Evolutionary conservation across 768 basidiomycete genomes (phyloP).

Genomic region (Hypholoma fasciculare): DNA sequence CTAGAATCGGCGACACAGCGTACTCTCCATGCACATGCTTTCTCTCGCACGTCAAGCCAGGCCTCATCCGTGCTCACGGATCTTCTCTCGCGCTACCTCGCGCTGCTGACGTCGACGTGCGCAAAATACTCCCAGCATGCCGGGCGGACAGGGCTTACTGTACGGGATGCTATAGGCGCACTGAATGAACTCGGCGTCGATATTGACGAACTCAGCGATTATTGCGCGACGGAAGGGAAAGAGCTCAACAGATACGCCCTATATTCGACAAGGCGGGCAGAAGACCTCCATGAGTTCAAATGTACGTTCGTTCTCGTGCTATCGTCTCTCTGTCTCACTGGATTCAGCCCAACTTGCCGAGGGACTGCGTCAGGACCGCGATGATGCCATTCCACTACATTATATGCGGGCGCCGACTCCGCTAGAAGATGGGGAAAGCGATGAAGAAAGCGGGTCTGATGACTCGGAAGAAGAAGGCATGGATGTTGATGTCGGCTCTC

Average conservation of each 20-base stretch:
- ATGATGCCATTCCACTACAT: conserved; percentile 55
- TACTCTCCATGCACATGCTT: conserved; percentile 76
- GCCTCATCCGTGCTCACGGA: conserved; percentile 73
- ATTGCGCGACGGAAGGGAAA: conserved; percentile 62
- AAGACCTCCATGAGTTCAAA: conserved; percentile 74
- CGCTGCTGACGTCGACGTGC: conserved; percentile 63
- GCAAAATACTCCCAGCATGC: conserved; percentile 76
- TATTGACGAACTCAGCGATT: conserved; percentile 69
- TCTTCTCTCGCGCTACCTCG: conserved; percentile 72
- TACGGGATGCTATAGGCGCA: conserved; percentile 62
- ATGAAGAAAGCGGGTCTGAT: conserved; percentile 20
- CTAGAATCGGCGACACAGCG: conserved; percentile 68
- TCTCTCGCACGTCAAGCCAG: conserved; percentile 74
- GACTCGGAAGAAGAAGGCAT: conserved; percentile 9
- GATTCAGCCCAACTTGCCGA: conserved; percentile 57
- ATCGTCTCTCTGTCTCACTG: conserved; percentile 23
- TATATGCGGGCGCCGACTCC: conserved; percentile 40
- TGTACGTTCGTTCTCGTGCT: conserved; percentile 44
- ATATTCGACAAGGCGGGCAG: conserved; percentile 61
- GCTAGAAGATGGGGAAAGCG: conserved; percentile 30
- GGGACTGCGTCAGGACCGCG: conserved; percentile 54
- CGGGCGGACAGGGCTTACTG: conserved; percentile 58
- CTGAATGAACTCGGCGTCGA: conserved; percentile 76
- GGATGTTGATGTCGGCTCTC: neutral
- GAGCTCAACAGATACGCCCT: conserved; percentile 70